Base-by-base conservation (phyloP, 2,329 filamentous ascomycete genomes). In the Fusarium albosuccineum region DNA sequence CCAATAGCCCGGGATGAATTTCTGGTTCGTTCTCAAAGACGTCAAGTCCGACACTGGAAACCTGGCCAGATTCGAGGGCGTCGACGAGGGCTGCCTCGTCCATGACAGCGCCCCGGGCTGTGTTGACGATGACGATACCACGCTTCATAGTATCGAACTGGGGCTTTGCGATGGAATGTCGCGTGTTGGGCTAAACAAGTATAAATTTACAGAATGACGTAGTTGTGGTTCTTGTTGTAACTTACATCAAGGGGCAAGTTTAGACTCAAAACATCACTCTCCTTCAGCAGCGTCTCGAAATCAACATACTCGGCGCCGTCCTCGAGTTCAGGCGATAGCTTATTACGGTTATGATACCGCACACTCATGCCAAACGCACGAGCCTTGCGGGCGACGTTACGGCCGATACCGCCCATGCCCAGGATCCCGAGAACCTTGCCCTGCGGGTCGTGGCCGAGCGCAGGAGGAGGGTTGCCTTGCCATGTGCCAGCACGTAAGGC, bases 381-480 rank as follows among this genome's bases (percentile, higher is more conserved):
- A 4, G 90, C 91, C 78, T 94, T 94, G 75, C 82, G 86, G 75
- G 91, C 92, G 71, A 96, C 79, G 73, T 93, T 93, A 36, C 90
- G 83, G 1, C 93, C 93, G 63, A 97, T 96, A 3, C 93, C 92
- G 17, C 93, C 93, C 92, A 96, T 95, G 7, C 93, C 93, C 40
- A 97, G 77, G 62, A 97, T 93, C 0, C 93, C 93, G 6, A 97
- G 83, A 2, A 89, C 82, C 78, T 95, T 96, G 36, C 91, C 92
- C 76, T 92, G 84, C 2, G 92, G 92, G 73, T 96, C 92, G 74
- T 92, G 91, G 11, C 92, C 93, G 6, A 89, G 80, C 1, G 89
- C 83, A 1, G 86, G 84, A 7, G 81, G 77, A 3, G 83, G 81
- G 5, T 78, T 76, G 5, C 91, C 91, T 53, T 87, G 85, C 91